A percentile compares a stretch with the other conserved stretches of the same genome.
Evolutionary conservation across 768 basidiomycete species (phyloP).

Genomic region (Dendrothele bispora): DNA sequence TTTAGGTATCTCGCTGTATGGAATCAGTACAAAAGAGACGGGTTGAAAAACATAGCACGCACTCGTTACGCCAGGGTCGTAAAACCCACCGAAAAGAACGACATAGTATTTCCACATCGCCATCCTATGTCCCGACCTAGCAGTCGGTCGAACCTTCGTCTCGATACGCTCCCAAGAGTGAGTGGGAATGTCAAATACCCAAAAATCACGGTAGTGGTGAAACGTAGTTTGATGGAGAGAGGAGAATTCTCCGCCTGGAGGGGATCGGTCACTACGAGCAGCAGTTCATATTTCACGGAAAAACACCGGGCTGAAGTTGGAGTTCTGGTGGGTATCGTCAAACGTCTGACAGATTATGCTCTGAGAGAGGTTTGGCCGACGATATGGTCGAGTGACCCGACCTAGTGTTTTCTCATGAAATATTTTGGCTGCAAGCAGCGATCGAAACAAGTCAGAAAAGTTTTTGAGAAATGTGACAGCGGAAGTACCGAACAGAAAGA

Average conservation of each 20-base stretch:
- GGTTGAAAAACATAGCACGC: slow-evolving; percentile 14
- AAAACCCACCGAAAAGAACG: slow-evolving; percentile 88
- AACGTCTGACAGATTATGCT: too few relatives aligned
- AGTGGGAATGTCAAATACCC: slow-evolving; percentile 79
- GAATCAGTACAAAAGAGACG: neutral
- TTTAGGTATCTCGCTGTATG: slow-evolving; percentile 72
- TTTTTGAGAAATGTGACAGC: neutral
- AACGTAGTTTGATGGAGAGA: slow-evolving; percentile 81
- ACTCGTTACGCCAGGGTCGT: slow-evolving; percentile 85
- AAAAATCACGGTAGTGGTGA: slow-evolving; percentile 88
- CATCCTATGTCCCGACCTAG: slow-evolving; percentile 88
- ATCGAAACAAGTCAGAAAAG: too few relatives aligned
- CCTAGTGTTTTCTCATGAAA: too few relatives aligned
- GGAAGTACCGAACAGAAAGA: slow-evolving; percentile 73
- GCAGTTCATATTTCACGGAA: too few relatives aligned
- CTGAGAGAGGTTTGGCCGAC: too few relatives aligned
- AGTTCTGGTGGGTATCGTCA: too few relatives aligned
- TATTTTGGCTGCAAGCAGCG: too few relatives aligned
- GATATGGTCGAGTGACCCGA: too few relatives aligned
- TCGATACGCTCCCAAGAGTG: slow-evolving; percentile 89
- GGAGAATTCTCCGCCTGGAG: slow-evolving; percentile 80
- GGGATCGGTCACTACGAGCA: too few relatives aligned
- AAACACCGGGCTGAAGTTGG: too few relatives aligned
- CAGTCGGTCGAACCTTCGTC: slow-evolving; percentile 76
- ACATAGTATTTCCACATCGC: slow-evolving; percentile 87